phyloP scores from a whole-genome alignment of 2,329 filamentous ascomycete species.

The Alternaria brassicae region DNA sequence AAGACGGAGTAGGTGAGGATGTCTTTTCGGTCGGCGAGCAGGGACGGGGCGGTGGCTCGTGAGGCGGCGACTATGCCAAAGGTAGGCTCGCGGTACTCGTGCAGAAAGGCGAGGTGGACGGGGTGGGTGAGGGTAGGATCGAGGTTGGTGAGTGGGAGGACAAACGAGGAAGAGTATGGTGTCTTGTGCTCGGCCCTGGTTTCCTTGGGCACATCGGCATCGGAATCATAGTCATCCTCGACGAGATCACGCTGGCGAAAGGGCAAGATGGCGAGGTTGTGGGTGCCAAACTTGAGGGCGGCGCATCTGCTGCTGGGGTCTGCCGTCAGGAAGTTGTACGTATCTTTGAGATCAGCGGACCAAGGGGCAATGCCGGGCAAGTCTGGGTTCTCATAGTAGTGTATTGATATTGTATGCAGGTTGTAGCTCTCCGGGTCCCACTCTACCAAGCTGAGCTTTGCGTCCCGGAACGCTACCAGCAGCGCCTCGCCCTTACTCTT shows the following conservation, averaged over 20 bases:
- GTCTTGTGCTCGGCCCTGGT: slow-evolving; percentile 57
- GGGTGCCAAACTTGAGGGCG: slow-evolving; percentile 87
- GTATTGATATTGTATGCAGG: slow-evolving; percentile 89
- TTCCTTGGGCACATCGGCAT: slow-evolving; percentile 67
- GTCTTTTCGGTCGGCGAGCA: slow-evolving; percentile 80
- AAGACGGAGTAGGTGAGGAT: slow-evolving; percentile 91
- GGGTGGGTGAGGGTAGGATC: slow-evolving; percentile 88
- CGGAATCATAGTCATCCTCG: slow-evolving; percentile 89
- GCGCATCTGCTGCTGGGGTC: slow-evolving; percentile 94
- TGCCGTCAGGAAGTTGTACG: slow-evolving; percentile 81
- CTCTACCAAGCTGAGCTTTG: slow-evolving; percentile 89
- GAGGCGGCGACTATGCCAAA: slow-evolving; percentile 91
- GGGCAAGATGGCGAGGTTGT: slow-evolving; percentile 90
- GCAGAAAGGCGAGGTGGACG: slow-evolving; percentile 87
- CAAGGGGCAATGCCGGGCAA: slow-evolving; percentile 78
- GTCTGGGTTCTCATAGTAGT: slow-evolving; percentile 97
- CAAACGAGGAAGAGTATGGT: slow-evolving; percentile 90
- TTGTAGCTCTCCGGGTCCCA: slow-evolving; percentile 85
- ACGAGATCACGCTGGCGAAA: slow-evolving; percentile 87
- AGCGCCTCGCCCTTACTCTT: slow-evolving; percentile 84
- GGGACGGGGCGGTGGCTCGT: slow-evolving; percentile 72
- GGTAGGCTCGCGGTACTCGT: slow-evolving; percentile 97
- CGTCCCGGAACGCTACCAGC: slow-evolving; percentile 84
- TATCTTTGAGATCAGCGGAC: slow-evolving; percentile 76
- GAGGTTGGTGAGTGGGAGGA: slow-evolving; percentile 85